phyloP scores from a whole-genome alignment of 768 basidiomycete species.

The Lactifluus hygrophoroides region DNA sequence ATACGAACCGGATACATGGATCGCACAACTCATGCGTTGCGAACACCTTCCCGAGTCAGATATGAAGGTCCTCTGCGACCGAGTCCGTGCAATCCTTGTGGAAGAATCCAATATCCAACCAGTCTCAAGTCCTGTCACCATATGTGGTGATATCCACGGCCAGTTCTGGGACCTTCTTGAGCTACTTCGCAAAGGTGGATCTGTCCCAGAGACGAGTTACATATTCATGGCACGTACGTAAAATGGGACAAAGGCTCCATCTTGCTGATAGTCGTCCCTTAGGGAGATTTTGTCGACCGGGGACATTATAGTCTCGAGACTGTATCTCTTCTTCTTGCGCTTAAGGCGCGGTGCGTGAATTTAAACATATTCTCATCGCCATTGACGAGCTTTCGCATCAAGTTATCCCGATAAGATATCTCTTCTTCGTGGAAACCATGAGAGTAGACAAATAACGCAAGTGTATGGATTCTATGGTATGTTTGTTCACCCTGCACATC shows the following conservation, averaged over 20 bases:
- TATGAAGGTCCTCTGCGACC: slow-evolving; percentile 89
- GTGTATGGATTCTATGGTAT: slow-evolving; percentile 97
- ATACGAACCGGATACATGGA: slow-evolving; percentile 69
- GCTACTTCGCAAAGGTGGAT: slow-evolving; percentile 77
- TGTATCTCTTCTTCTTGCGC: slow-evolving; percentile 75
- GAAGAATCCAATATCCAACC: slow-evolving; percentile 98
- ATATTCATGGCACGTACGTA: slow-evolving; percentile 87
- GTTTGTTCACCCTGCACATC: slow-evolving; percentile 20
- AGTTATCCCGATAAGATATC: slow-evolving; percentile 94
- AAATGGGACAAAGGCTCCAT: slow-evolving; percentile 12
- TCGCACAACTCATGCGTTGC: slow-evolving; percentile 79
- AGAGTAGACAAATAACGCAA: slow-evolving; percentile 95
- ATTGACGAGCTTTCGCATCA: slow-evolving; percentile 1
- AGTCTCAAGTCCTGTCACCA: slow-evolving; percentile 89
- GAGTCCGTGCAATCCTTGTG: slow-evolving; percentile 80
- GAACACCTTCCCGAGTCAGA: slow-evolving; percentile 83
- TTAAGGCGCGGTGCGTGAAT: slow-evolving; percentile 70
- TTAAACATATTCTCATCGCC: not conserved
- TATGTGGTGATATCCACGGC: slow-evolving; percentile 94
- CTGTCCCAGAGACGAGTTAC: slow-evolving; percentile 82
- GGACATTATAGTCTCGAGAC: slow-evolving; percentile 96
- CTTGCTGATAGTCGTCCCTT: slow-evolving; percentile 17
- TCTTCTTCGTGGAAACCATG: slow-evolving; percentile 89
- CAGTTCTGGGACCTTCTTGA: slow-evolving; percentile 98
- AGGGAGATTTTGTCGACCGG: slow-evolving; percentile 98